Base-by-base conservation (phyloP, 2,329 filamentous ascomycete genomes). In the Calcarisporium arbuscula region DNA sequence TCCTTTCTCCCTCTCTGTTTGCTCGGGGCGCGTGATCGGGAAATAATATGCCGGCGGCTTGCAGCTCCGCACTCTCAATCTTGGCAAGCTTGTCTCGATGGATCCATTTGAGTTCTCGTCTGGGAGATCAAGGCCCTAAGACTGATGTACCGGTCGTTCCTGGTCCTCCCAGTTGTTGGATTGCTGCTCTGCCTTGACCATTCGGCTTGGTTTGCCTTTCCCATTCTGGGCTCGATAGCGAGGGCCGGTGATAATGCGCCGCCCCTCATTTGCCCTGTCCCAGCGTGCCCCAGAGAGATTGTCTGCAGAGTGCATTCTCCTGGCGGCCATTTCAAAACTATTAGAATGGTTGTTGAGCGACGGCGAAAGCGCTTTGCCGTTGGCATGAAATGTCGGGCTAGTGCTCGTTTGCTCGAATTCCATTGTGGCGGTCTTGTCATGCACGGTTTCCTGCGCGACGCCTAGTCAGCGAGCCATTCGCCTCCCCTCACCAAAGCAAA, bases 71-170 rank as follows among this genome's bases (percentile, higher is more conserved):
- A 47, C 68, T 90, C 60, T 92, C 85, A 47, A 90, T 92, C 52
- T 76, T 77, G 35, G 83, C 85, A 41, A 92, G 63, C 61, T 90
- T 90, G 60, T 92, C 85, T 37, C 85, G 70, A 52, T 92, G 85
- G 48, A 92, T 90, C 85, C 85, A 92, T 57, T 85, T 82, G 79
- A 83, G 41, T 77, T 70, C 41, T 82, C 79, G 21, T 67, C 61
- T 21, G 68, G 62, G 8, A 46, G 46, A 9, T 51, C 49, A 35
- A 53, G 33, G 21, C 55, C 51, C 8, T 39, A 30, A 5, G 48
- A 39, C 18, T 49, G 48, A 12, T 49, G 42, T 50, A 54, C 26
- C 35, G 42, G 27, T 44, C 49, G 43, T 34, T 47, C 46, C 31
- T 48, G 40, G 19, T 53, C 42, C 19, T 60, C 51, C 7, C 43